These are phyloP conservation scores for Colletotrichum gloeosporioides DNA, from an alignment of 2,329 filamentous ascomycete genomes.

Conservation along the genomic window DNA sequence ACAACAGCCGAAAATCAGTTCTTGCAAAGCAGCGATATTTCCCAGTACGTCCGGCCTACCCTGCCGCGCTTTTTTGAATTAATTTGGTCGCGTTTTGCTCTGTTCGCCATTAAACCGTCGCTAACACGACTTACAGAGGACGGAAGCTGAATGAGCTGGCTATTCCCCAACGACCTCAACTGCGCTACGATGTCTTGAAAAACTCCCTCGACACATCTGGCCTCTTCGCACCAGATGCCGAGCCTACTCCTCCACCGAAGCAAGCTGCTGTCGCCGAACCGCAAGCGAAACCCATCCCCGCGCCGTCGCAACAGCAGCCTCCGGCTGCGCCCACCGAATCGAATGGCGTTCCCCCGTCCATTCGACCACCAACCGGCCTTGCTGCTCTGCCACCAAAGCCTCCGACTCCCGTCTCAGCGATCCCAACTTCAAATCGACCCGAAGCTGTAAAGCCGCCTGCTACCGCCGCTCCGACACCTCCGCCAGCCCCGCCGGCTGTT, in stretches of 20 bases:
- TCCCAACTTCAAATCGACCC: neutral
- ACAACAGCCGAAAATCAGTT: conserved; percentile 60
- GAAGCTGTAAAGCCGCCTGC: neutral
- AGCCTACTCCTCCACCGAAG: neutral
- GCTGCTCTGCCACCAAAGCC: neutral
- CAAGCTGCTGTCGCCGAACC: neutral
- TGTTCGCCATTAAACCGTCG: neutral
- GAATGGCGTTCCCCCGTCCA: neutral
- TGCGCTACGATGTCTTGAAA: conserved; percentile 49
- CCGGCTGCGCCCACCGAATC: neutral
- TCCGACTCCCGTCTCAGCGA: conserved; percentile 1
- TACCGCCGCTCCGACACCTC: neutral
- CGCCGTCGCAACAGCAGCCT: neutral
- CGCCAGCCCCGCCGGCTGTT: neutral
- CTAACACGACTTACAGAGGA: conserved; percentile 39
- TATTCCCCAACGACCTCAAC: conserved; percentile 54
- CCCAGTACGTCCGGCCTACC: conserved; percentile 56
- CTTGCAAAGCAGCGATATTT: conserved; percentile 61
- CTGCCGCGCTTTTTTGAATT: conserved; percentile 6
- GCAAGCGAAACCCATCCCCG: neutral
- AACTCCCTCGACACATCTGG: conserved; percentile 38
- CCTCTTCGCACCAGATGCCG: conserved; percentile 5
- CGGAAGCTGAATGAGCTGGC: conserved; percentile 56
- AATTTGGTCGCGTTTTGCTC: conserved; percentile 25
- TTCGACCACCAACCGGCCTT: neutral